Percentiles rank a stretch among this genome's conserved stretches.
phyloP scores from a whole-genome alignment of 495 filamentous ascomycete species.

The Bacidia gigantensis region DNA sequence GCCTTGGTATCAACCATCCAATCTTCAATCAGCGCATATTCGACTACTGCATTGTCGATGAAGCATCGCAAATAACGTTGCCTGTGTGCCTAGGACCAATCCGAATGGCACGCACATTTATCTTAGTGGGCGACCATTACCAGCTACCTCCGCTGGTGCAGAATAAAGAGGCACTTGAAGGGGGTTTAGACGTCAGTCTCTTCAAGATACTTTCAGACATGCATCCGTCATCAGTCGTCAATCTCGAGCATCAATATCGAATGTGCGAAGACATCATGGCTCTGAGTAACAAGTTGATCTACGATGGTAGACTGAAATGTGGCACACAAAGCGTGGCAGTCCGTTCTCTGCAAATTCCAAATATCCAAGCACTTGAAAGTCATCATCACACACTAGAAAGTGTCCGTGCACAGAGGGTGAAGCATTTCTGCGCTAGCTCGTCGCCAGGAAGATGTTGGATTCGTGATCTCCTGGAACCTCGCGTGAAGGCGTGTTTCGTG shows the following conservation, averaged over 20 bases:
- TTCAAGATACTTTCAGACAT: slow-evolving; percentile 85
- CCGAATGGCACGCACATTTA: slow-evolving; percentile 81
- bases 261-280: slow-evolving; percentile 97
- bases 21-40: slow-evolving; percentile 83
- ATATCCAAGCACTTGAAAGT: slow-evolving; percentile 43
- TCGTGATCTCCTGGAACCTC: slow-evolving; percentile 55
- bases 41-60: slow-evolving; percentile 96
- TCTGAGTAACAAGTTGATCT: slow-evolving; percentile 85
- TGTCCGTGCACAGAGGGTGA: slow-evolving; percentile 22
- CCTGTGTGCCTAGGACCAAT: slow-evolving; percentile 90
- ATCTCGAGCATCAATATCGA: slow-evolving; percentile 88
- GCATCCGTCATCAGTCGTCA: slow-evolving; percentile 75
- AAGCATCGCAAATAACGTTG: slow-evolving; percentile 93
- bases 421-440: slow-evolving; percentile 38
- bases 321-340: slow-evolving; percentile 62
- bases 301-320: slow-evolving; percentile 77
- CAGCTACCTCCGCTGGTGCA: slow-evolving; percentile 91
- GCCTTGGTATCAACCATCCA: slow-evolving; percentile 75
- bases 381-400: slow-evolving; percentile 38
- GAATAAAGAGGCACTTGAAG: slow-evolving; percentile 71
- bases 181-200: slow-evolving; percentile 80
- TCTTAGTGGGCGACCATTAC: slow-evolving; percentile 91
- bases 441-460: slow-evolving; percentile 58
- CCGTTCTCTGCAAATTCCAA: slow-evolving; percentile 43
- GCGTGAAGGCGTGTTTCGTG: slow-evolving; percentile 62